Evolutionary conservation across 2,329 filamentous ascomycete species (phyloP), one percentile per base, ranked within the genome.

Genomic region (Aspergillus caelatus): DNA sequence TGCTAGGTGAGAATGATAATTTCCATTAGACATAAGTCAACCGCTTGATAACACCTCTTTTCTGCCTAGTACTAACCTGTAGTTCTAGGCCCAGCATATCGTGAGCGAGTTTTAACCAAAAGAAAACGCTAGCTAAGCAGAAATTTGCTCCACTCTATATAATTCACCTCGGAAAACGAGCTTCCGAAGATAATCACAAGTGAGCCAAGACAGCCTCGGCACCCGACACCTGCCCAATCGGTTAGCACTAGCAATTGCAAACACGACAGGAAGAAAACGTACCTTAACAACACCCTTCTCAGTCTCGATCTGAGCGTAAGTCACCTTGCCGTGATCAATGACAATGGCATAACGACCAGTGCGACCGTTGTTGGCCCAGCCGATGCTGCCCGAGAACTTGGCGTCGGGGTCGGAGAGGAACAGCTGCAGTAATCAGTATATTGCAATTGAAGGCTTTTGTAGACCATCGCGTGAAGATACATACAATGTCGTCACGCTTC

Each of bases 301-400:
- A 58, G 78, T 80, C 81, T 96, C 92, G 70, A 88, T 89, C 78
- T 90, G 89, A 57, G 91, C 90, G 77, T 96, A 95, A 69, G 82
- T 82, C 68, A 96, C 85, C 83, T 91, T 94, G 75, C 92, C 92
- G 74, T 95, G 84, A 78, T 93, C 92, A 69, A 96, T 82, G 67
- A 93, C 83, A 75, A 96, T 86, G 66, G 91, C 92, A 82, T 91
- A 96, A 58, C 92, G 86, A 56, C 86, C 88, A 62, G 91, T 93
- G 64, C 92, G 86, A 71, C 91, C 89, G 3, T 45, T 65, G 55
- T 67, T 88, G 61, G 84, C 86, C 92, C 92, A 96, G 72, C 90
- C 92, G 70, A 94, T 85, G 72, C 84, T 84, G 81, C 89, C 88
- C 73, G 88, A 89, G 84, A 95, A 95, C 70, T 86, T 86, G 65